Conservation (phyloP, 257 asterid species). For the Jacaranda copaia region DNA sequence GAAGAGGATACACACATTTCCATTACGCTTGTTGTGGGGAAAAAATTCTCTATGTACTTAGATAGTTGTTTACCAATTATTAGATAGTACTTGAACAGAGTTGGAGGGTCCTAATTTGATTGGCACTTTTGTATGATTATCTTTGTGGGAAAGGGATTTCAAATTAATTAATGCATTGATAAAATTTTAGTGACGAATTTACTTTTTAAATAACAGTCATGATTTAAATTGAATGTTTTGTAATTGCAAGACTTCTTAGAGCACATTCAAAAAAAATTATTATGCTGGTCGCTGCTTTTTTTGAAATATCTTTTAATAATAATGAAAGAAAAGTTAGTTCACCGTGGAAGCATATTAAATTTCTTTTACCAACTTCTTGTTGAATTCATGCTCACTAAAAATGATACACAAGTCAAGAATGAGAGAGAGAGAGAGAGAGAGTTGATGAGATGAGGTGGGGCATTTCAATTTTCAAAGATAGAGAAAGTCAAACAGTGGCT, state of each 20-base stretch:
- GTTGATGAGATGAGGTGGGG: conserved; percentile 2
- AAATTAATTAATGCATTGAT: too few species aligned
- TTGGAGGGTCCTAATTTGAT: too few species aligned
- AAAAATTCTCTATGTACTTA: background rate
- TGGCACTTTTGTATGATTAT: too few species aligned
- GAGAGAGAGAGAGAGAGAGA: background rate
- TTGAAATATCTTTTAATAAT: too few species aligned
- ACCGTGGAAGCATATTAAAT: background rate
- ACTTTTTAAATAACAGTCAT: too few species aligned
- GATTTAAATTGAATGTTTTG: too few species aligned
- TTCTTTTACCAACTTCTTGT: conserved; percentile 23
- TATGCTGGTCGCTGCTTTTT: too few species aligned
- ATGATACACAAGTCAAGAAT: background rate
- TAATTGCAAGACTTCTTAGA: too few species aligned
- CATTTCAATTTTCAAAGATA: conserved; percentile 15
- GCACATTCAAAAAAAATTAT: too few species aligned
- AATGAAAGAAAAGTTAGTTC: background rate
- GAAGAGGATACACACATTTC: background rate
- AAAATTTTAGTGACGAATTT: too few species aligned
- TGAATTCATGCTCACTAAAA: conserved; percentile 10
- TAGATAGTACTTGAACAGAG: too few species aligned
- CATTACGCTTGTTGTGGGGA: background rate
- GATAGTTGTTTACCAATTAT: background rate
- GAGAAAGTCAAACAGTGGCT: conserved; percentile 26
- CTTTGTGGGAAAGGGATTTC: too few species aligned